phyloP scores from a whole-genome alignment of 768 basidiomycete species.

The Phylloporus arenicola region DNA sequence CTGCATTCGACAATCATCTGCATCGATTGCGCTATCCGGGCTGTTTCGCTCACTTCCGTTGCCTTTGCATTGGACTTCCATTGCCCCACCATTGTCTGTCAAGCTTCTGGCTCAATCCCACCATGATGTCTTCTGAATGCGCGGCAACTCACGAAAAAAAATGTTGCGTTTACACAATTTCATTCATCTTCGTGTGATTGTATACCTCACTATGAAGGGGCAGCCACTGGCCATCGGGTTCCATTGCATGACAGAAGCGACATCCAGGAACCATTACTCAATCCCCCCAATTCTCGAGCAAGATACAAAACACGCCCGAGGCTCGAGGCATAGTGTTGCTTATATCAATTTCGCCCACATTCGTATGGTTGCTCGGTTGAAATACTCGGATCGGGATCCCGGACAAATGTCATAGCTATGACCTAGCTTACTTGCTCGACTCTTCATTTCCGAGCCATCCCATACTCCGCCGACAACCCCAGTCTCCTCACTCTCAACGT shows the following conservation, averaged over 20 bases:
- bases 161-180: background rate
- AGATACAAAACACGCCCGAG: background rate
- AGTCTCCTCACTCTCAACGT: conserved; percentile 9
- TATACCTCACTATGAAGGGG: too few relatives aligned
- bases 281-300: background rate
- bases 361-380: background rate
- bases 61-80: background rate
- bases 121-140: background rate
- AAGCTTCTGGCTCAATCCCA: background rate
- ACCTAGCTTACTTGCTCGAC: background rate
- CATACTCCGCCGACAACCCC: conserved; percentile 4
- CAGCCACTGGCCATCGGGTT: background rate
- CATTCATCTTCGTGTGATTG: background rate
- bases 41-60: too few relatives aligned
- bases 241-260: background rate
- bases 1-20: background rate
- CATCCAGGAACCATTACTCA: background rate
- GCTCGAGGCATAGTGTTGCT: conserved; percentile 2
- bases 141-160: background rate
- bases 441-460: background rate
- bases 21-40: background rate
- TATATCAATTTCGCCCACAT: background rate
- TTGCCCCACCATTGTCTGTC: background rate
- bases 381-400: background rate
- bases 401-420: background rate